Percentiles rank a stretch among this genome's conserved stretches.
These are phyloP conservation scores for Neofusicoccum ribis DNA, from an alignment of 2,329 filamentous ascomycete species.

Conservation along the genomic window DNA sequence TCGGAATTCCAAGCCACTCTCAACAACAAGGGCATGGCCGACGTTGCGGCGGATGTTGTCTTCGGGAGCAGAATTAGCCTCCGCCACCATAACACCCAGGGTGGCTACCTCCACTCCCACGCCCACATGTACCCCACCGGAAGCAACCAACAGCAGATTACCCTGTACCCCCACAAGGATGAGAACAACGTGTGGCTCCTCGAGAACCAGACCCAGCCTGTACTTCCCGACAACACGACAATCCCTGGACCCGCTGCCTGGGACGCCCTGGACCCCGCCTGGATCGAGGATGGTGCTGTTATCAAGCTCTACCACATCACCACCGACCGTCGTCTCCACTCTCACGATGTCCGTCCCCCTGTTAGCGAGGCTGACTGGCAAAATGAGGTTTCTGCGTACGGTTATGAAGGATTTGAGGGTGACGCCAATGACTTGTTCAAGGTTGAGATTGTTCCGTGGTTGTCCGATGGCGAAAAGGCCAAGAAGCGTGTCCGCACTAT, in stretches of 20 bases:
- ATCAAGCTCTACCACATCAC: slow-evolving; percentile 80
- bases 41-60: slow-evolving; percentile 87
- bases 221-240: slow-evolving; percentile 70
- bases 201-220: slow-evolving; percentile 94
- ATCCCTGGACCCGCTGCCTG: slow-evolving; percentile 82
- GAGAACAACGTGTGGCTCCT: slow-evolving; percentile 94
- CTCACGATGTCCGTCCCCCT: slow-evolving; percentile 77
- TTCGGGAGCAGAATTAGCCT: slow-evolving; percentile 84
- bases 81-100: slow-evolving; percentile 95
- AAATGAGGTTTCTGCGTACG: slow-evolving; percentile 94
- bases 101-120: slow-evolving; percentile 96
- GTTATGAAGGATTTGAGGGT: slow-evolving; percentile 93
- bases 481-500: slow-evolving; percentile 90
- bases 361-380: slow-evolving; percentile 67
- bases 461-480: slow-evolving; percentile 75
- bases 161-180: slow-evolving; percentile 97
- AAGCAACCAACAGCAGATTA: slow-evolving; percentile 98
- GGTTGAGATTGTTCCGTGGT: slow-evolving; percentile 87
- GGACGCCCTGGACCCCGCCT: slow-evolving; percentile 69
- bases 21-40: slow-evolving; percentile 95
- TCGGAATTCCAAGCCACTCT: slow-evolving; percentile 97
- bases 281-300: slow-evolving; percentile 76
- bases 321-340: slow-evolving; percentile 89
- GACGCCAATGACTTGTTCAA: slow-evolving; percentile 97
- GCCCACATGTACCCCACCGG: slow-evolving; percentile 96